Base-by-base conservation (phyloP, 257 asterid species). In the Fraxinus cuspidata region DNA sequence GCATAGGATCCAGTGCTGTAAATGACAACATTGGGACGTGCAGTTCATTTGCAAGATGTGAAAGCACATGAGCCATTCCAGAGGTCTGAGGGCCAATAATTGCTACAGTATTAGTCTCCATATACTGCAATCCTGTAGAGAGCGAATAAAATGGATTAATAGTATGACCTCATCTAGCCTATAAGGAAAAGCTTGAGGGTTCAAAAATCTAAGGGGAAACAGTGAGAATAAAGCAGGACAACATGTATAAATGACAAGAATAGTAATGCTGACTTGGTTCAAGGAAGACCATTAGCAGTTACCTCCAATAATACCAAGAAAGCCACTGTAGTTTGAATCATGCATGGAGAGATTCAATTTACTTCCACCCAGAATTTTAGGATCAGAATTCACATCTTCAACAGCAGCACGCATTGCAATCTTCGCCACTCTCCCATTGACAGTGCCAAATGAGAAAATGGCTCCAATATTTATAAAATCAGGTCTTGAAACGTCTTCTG, bases 81-180 rank as follows among this genome's bases (percentile, higher is more conserved):
- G 97, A 90, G 70, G 79, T 77, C 81, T 94, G 98, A 63, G 98
- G 98, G 47, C 98, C 97, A 70, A 94, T 88, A 66, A 94, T 87
- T 23, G 98, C 98, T 29, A 89, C 89, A 0, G 89, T 89, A 31
- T 94, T 81, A 15, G 88, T 79, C 89, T 87, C 94, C 97, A 94
- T 88, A 83, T 74, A 90, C 83, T 87, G 89, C 85, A 94, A 74
- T 11, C 96, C 96, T 94, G 90, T 38, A 28, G 15, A 18, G 58
- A 49, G 15, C 13, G 67, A 18, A n/a, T 58, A n/a, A 23, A n/a
- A 7, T 58, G 29, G 29, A 58, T 58, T 6, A 21, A 2, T 58
- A 2, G 67, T 7, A 58, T 29, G 64, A 75, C 58, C 64, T 25
- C 10, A 3, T 34, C 16, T 28, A 79, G 42, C 42, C 18, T 5